These are phyloP conservation scores for Ceratobasidium theobromae DNA, from an alignment of 1,284 basidiomycete species.

Conservation along the genomic window DNA sequence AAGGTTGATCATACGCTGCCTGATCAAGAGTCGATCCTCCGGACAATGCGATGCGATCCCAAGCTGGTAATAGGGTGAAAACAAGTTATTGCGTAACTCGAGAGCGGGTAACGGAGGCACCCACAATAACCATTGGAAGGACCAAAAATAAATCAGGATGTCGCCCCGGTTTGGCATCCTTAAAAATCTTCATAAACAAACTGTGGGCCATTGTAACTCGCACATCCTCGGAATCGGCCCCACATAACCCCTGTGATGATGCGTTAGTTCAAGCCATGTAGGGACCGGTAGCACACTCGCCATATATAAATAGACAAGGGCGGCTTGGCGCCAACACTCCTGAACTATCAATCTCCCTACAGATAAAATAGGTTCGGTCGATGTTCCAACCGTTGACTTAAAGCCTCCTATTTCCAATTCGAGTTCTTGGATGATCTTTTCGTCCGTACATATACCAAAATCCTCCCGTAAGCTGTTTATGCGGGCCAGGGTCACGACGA, in stretches of 20 bases:
- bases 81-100: too few species aligned
- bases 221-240: not conserved
- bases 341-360: not conserved
- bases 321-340: not conserved
- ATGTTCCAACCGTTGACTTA: not conserved
- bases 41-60: not conserved
- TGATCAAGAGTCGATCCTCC: not conserved
- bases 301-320: not conserved
- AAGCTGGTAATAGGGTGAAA: not conserved
- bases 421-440: not conserved
- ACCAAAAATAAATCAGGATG: constrained; percentile 9
- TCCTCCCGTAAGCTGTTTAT: constrained; percentile 15
- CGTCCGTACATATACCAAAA: constrained; percentile 1
- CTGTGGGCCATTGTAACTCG: not conserved
- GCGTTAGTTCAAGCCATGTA: not conserved
- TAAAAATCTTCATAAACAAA: constrained; percentile 7
- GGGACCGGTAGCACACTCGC: not conserved
- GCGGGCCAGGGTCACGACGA: constrained; percentile 3
- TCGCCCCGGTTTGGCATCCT: constrained; percentile 9
- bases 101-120: not conserved
- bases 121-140: constrained; percentile 18
- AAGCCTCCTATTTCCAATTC: not conserved
- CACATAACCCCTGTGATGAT: constrained; percentile 10
- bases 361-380: not conserved
- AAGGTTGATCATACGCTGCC: not conserved